Conservation (phyloP, 2,329 filamentous ascomycete genomes). For the Metarhizium robertsii region DNA sequence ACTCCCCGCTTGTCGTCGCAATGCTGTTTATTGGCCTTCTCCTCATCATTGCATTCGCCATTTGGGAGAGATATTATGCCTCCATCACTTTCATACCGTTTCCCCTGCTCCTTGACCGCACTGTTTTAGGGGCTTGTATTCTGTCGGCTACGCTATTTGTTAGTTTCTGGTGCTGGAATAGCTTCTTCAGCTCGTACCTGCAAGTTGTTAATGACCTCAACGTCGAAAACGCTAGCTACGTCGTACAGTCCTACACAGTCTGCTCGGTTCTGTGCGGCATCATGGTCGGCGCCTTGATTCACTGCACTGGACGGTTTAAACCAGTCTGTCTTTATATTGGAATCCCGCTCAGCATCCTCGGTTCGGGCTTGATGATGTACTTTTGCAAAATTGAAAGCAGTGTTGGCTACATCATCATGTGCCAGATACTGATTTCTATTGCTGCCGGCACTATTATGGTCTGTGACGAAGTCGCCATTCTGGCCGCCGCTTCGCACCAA, state of each 20-base stretch:
- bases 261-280: constrained; percentile 37
- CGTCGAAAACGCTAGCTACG: constrained; percentile 35
- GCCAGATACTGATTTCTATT: constrained; percentile 22
- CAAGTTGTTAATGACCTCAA: constrained; percentile 39
- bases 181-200: constrained; percentile 42
- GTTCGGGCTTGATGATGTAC: constrained; percentile 33
- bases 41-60: constrained; percentile 39
- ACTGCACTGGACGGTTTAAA: constrained; percentile 38
- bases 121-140: constrained; percentile 38
- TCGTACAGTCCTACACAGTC: constrained; percentile 36
- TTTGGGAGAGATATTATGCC: constrained; percentile 46
- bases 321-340: constrained; percentile 38
- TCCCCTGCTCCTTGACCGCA: constrained; percentile 36
- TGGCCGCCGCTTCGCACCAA: constrained; percentile 18
- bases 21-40: constrained; percentile 50
- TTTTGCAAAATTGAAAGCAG: constrained; percentile 25
- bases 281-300: constrained; percentile 36
- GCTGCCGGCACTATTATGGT: no score
- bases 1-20: constrained; percentile 38
- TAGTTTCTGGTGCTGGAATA: constrained; percentile 35
- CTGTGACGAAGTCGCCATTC: no score
- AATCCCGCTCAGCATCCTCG: constrained; percentile 43
- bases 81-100: constrained; percentile 45
- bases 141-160: constrained; percentile 29
- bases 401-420: constrained; percentile 36